phyloP scores from a whole-genome alignment of 169 alveolate genomes.

The Cryptosporidium viatorum region DNA sequence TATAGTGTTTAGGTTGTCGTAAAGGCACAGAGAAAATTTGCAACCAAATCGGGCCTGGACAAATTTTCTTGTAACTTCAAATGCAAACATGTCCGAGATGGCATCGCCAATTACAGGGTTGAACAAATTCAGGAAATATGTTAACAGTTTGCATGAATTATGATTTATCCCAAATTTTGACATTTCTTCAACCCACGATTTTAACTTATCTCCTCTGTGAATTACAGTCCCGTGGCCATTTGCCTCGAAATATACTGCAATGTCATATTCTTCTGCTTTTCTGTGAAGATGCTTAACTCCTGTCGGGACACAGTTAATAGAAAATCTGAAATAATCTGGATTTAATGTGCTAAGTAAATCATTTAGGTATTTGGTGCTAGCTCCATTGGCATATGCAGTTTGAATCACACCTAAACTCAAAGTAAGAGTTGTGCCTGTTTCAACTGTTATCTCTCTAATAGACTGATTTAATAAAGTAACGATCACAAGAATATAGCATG shows the following conservation, averaged over 20 bases:
- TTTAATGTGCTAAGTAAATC: constrained; percentile 56
- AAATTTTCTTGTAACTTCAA: constrained; percentile 81
- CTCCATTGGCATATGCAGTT: constrained; percentile 92
- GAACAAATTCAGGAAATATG: constrained; percentile 72
- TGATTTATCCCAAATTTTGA: constrained; percentile 65
- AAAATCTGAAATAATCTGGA: constrained; percentile 21
- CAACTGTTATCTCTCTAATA: not conserved
- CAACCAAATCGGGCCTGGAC: constrained; percentile 77
- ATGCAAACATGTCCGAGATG: constrained; percentile 84
- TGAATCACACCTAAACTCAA: constrained; percentile 84
- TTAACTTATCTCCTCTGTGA: constrained; percentile 76
- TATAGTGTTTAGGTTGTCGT: constrained; percentile 83
- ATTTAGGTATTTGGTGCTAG: constrained; percentile 79
- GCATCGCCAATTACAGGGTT: constrained; percentile 91
- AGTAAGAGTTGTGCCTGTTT: constrained; percentile 1
- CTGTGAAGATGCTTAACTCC: constrained; percentile 90
- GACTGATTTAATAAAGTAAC: constrained; percentile 6
- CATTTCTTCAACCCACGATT: constrained; percentile 79
- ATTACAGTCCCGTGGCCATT: constrained; percentile 93
- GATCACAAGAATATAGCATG: constrained; percentile 63
- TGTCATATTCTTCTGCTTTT: constrained; percentile 84
- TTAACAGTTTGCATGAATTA: not conserved
- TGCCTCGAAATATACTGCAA: constrained; percentile 91
- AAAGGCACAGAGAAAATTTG: constrained; percentile 80
- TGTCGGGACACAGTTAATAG: constrained; percentile 80